A percentile compares a stretch with the other conserved stretches of the same genome.
Conservation (phyloP, 2,329 filamentous ascomycete genomes). For the Trichophyton benhamiae region DNA sequence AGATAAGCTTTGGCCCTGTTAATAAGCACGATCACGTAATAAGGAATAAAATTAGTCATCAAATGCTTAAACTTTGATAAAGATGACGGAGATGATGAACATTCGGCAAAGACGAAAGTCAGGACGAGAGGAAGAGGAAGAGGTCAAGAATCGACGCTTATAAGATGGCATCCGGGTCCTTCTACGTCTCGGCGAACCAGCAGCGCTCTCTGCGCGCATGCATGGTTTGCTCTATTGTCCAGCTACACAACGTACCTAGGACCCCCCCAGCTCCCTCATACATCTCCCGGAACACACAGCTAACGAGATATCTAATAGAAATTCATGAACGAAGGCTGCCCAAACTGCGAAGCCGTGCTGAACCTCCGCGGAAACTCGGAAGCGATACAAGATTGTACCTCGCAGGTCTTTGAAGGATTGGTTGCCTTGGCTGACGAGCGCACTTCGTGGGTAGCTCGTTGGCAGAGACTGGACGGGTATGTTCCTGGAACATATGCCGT, state of each 20-base stretch:
- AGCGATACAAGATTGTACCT: constrained; percentile 82
- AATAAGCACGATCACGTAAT: not conserved
- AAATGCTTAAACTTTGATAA: not conserved
- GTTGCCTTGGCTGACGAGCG: constrained; percentile 74
- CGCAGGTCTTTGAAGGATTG: constrained; percentile 86
- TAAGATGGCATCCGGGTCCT: constrained; percentile 20
- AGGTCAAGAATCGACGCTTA: not conserved
- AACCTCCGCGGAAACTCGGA: constrained; percentile 68
- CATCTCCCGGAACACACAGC: constrained; percentile 12
- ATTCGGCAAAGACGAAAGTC: not conserved
- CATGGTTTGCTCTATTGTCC: constrained; percentile 96
- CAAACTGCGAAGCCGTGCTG: constrained; percentile 91
- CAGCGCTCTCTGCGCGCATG: constrained; percentile 85
- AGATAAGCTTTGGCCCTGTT: not conserved
- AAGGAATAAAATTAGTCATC: not conserved
- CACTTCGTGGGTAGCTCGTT: constrained; percentile 88
- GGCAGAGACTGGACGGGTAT: constrained; percentile 83
- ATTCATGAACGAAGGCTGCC: constrained; percentile 79
- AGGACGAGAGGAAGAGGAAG: not conserved
- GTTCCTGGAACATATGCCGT: constrained; percentile 84
- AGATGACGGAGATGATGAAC: not conserved
- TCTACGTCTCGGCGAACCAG: constrained; percentile 61
- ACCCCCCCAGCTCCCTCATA: constrained; percentile 3
- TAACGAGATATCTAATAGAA: constrained; percentile 40
- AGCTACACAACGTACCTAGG: constrained; percentile 54